Evolutionary conservation across 305 asterid genomes (phyloP), one percentile per base, ranked within the genome.

Genomic region (Andrographis paniculata): DNA sequence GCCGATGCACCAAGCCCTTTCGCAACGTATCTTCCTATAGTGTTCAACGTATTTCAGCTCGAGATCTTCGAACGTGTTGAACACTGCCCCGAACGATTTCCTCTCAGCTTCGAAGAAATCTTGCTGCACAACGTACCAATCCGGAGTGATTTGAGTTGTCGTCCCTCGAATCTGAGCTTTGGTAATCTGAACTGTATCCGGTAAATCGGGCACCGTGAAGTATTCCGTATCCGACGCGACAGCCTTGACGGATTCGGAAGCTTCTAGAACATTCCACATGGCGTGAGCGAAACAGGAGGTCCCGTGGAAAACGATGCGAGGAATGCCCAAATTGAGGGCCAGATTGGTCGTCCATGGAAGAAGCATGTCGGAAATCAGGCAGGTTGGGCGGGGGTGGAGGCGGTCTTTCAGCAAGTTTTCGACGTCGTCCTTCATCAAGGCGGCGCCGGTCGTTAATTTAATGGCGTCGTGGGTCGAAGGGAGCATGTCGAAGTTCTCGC

Each of bases 401-500:
- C n/a, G n/a, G n/a, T n/a, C n/a, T n/a, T n/a, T 42, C 48, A 73
- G 53, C 53, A 57, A 15, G 15, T 44, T 15, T 39, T 66, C 68
- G 16, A 71, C 71, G 22, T 63, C 65, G 0, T 70, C 70, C 41
- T 60, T 48, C 18, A 79, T 57, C 69, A 64, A 45, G 7, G 1
- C 35, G 4, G 31, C 1, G 27, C 84, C 79, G 5, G 13, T 17
- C 11, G 57, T 46, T 38, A 79, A 75, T 10, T 65, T 60, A 2
- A 27, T 0, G 0, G 16, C 57, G 0, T 20, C 22, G 0, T 50
- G 60, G 0, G 58, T 6, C 0, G 77, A 50, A 14, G 77, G 72
- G 8, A 76, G 70, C 76, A 66, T 50, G 53, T 76, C 89, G 2
- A 68, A 56, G 52, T 52, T 68, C 44, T 79, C 85, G 14, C 74